phyloP scores from a whole-genome alignment of 768 basidiomycete species.

The Phylloporus sp. region DNA sequence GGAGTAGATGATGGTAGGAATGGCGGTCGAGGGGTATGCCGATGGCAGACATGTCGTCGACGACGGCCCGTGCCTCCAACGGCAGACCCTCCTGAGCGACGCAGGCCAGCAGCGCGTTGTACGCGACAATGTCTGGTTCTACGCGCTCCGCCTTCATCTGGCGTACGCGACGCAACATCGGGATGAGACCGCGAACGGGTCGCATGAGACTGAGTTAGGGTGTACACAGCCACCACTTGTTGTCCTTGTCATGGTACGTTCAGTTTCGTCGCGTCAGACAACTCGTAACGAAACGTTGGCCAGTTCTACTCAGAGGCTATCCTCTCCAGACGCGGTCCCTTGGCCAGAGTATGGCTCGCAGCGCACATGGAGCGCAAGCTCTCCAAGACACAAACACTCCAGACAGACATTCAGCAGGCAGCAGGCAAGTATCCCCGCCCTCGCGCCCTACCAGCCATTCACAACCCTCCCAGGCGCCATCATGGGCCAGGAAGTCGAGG shows the following conservation, averaged over 20 bases:
- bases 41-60: conserved; percentile 60
- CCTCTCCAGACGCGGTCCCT: conserved; percentile 85
- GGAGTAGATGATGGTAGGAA: conserved; percentile 56
- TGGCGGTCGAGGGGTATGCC: conserved; percentile 45
- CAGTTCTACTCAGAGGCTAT: conserved; percentile 94
- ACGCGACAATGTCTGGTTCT: conserved; percentile 50
- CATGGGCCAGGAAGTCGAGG: conserved; percentile 85
- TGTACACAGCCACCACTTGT: conserved; percentile 26
- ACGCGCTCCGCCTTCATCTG: conserved; percentile 56
- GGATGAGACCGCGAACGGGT: conserved; percentile 33
- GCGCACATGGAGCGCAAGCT: conserved; percentile 99
- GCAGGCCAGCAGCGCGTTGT: conserved; percentile 52
- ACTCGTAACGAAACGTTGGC: not conserved
- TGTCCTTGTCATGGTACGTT: conserved; percentile 25
- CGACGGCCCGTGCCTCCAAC: conserved; percentile 56
- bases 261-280: too few species aligned
- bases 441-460: not conserved
- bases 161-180: conserved; percentile 41
- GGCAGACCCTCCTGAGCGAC: conserved; percentile 40
- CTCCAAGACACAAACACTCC: conserved; percentile 89
- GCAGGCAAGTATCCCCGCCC: conserved; percentile 49
- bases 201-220: too few species aligned
- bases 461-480: conserved; percentile 64
- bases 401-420: conserved; percentile 92
- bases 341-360: conserved; percentile 98